Conservation (phyloP, 345 rosid genomes). For the Camelina hispida region DNA sequence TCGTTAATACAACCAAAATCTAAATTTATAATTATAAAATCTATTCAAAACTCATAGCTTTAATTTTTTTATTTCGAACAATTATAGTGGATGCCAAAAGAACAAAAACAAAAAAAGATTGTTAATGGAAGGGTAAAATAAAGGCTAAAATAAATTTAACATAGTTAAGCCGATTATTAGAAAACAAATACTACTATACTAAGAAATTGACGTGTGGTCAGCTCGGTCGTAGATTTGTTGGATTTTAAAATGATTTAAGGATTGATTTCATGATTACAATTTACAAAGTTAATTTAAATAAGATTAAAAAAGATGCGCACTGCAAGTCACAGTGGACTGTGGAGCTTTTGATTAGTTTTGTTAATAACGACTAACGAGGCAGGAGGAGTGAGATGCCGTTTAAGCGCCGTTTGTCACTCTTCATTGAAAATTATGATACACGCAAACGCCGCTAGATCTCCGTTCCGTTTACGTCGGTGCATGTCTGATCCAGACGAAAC, state of each 20-base stretch:
- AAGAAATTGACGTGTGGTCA: neutral
- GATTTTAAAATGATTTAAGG: slow-evolving; percentile 6
- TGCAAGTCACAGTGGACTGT: slow-evolving; percentile 28
- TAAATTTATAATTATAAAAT: too few species aligned
- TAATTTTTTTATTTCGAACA: neutral
- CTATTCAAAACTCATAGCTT: too few species aligned
- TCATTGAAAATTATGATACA: neutral
- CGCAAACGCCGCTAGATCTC: slow-evolving; percentile 35
- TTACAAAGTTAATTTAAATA: slow-evolving; percentile 11
- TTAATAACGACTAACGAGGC: slow-evolving; percentile 28
- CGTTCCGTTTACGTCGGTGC: slow-evolving; percentile 54
- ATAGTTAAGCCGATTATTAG: too few species aligned
- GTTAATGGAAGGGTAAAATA: slow-evolving; percentile 9
- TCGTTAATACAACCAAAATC: too few species aligned
- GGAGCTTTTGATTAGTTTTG: slow-evolving; percentile 33
- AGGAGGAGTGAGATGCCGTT: slow-evolving; percentile 33
- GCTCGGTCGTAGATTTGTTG: neutral
- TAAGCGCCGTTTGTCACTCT: slow-evolving; percentile 46
- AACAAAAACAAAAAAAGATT: neutral
- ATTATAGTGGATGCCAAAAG: neutral
- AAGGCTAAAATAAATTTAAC: too few species aligned
- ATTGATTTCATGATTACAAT: slow-evolving; percentile 17
- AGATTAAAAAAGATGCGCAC: slow-evolving; percentile 18
- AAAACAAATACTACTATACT: too few species aligned
- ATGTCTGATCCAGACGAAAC: slow-evolving; percentile 24